Conservation (phyloP, 495 filamentous ascomycete genomes). For the Penicillium parvum region DNA sequence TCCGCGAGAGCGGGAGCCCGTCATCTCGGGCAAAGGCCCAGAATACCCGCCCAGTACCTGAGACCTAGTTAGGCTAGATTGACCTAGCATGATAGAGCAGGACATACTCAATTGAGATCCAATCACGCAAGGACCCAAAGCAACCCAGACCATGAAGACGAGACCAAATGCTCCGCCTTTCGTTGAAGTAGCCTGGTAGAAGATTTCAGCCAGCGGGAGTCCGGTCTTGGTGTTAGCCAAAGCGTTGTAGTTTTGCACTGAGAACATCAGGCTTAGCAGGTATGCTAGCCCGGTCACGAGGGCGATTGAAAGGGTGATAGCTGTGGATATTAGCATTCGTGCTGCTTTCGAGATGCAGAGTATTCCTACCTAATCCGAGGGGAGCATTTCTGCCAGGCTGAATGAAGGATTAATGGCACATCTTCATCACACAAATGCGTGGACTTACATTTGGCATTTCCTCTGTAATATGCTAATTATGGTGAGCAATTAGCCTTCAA, state of each 20-base stretch:
- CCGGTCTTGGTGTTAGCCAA: conserved; percentile 39
- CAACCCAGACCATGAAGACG: conserved; percentile 61
- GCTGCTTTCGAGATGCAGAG: not conserved
- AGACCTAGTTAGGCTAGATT: conserved; percentile 26
- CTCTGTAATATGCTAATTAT: conserved; percentile 64
- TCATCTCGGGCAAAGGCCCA: conserved; percentile 75
- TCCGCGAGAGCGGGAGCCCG: conserved; percentile 31
- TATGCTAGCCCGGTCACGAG: conserved; percentile 42
- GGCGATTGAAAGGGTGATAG: conserved; percentile 40
- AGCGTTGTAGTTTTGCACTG: conserved; percentile 36
- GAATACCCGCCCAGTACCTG: conserved; percentile 58
- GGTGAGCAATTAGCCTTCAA: not conserved
- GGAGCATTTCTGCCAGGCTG: conserved; percentile 32
- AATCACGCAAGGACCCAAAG: conserved; percentile 35
- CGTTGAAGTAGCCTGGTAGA: conserved; percentile 65
- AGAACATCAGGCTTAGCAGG: conserved; percentile 44
- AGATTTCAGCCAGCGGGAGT: conserved; percentile 70
- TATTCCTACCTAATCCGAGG: conserved; percentile 26
- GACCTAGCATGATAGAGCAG: not conserved
- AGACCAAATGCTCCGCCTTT: conserved; percentile 49
- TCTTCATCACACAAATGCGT: no score
- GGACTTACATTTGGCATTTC: conserved; percentile 63
- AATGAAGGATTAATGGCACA: not conserved
- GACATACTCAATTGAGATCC: conserved; percentile 48
- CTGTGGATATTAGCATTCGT: conserved; percentile 18